phyloP scores from a whole-genome alignment of 306 rosid genomes.

The Prunus davidiana region DNA sequence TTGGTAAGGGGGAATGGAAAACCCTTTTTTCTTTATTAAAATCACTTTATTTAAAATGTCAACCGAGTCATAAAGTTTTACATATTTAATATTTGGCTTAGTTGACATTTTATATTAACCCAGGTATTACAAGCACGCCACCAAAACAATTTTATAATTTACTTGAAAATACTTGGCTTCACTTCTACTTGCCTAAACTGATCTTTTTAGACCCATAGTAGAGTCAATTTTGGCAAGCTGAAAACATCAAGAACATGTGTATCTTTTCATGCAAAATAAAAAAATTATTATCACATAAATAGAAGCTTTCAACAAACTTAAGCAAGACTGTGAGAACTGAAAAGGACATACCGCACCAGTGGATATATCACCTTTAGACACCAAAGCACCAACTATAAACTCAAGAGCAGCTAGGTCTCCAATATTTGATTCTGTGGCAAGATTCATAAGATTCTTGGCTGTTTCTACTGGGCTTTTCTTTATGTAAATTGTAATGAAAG shows the following conservation, averaged over 20 bases:
- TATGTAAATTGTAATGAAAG: conserved; percentile 77
- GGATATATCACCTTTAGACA: conserved; percentile 87
- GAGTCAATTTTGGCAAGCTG: background rate
- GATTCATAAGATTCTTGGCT: conserved; percentile 71
- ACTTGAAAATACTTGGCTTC: too few species aligned
- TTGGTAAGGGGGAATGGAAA: background rate
- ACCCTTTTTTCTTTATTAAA: background rate
- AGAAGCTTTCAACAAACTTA: conserved; percentile 15
- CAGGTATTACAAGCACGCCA: background rate
- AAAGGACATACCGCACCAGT: conserved; percentile 65
- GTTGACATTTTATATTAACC: background rate
- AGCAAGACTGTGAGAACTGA: conserved; percentile 9
- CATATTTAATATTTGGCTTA: background rate
- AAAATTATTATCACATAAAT: background rate
- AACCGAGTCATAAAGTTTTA: background rate
- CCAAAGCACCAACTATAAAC: conserved; percentile 73
- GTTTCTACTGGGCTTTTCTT: conserved; percentile 74
- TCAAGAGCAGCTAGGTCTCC: conserved; percentile 97
- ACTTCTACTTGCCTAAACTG: background rate
- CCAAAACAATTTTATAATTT: background rate
- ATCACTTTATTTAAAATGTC: background rate
- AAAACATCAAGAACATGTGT: conserved; percentile 10
- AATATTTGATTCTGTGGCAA: conserved; percentile 77
- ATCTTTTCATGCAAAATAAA: conserved; percentile 13
- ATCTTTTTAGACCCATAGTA: background rate